Base-by-base conservation (phyloP, 225 moss, liverwort and hornwort genomes). In the Bryoerythrophyllum caledonicum region DNA sequence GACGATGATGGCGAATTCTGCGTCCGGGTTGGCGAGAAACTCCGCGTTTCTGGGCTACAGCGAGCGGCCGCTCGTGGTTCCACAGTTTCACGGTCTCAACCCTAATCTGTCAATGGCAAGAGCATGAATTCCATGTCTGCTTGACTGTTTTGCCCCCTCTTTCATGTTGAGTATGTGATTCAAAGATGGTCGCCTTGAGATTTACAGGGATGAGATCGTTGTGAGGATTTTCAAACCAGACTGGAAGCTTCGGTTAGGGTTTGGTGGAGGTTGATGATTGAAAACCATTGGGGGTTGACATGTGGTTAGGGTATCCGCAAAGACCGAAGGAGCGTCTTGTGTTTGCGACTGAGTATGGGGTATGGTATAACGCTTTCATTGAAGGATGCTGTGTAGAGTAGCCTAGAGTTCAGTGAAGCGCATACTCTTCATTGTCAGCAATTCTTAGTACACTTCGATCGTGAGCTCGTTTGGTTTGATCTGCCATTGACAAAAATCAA, bases 11-110 rank as follows among this genome's bases (percentile, higher is more conserved):
- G 60, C 48, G 24, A 63, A 53, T 38, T 61, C 41, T 72, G 78
- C 71, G 61, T 78, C 63, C 10, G 83, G 79, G 21, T 72, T 79
- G 27, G 80, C 83, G 17, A 88, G 90, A 21, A 79, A 87, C 53
- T 81, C 68, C 46, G 92, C 90, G 40, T 92, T 92, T 79, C 15
- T 87, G 63, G 92, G 92, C 24, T 92, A 92, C 79, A 90, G 86
- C 54, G 90, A 81, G 77, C 82, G 78, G 65, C 71, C 78, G 13
- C 68, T 74, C 68, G 87, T 80, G 32, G 63, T 62, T 59, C 81
- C 72, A 12, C 80, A 67, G 25, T 80, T 68, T 51, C 78, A 90
- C 68, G 90, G 88, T 86, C 44, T 74, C 20, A 68, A 5, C 72
- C 60, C 60, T 67, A 70, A 35, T 20, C 32, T 10, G 2, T n/a